These are phyloP conservation scores for Boletus subparvulus DNA, from an alignment of 768 basidiomycete genomes.

Conservation along the genomic window DNA sequence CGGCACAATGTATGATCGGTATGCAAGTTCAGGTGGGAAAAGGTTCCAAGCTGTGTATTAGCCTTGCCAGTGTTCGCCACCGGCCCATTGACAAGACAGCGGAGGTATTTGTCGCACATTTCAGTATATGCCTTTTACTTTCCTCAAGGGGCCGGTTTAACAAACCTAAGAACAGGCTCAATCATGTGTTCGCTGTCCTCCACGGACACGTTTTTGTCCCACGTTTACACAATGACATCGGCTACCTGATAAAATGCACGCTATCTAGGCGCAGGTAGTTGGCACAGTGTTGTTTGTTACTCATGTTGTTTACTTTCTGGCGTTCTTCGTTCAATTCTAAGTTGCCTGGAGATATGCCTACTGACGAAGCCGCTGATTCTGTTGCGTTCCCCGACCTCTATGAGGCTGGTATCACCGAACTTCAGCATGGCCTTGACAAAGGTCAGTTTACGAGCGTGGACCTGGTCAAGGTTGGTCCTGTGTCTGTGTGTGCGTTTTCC, in stretches of 20 bases:
- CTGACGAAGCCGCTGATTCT: background rate
- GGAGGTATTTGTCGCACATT: background rate
- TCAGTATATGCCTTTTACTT: background rate
- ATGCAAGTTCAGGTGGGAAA: background rate
- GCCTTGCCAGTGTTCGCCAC: background rate
- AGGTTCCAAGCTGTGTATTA: background rate
- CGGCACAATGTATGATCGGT: background rate
- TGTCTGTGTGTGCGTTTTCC: background rate
- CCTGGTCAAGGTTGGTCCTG: conserved; percentile 50
- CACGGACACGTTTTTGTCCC: background rate
- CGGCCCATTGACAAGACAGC: too few species aligned
- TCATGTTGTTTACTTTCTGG: conserved; percentile 4
- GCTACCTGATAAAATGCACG: background rate
- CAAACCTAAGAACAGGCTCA: background rate
- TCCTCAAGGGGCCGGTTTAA: background rate
- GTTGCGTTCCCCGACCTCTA: conserved; percentile 55
- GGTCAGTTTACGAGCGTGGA: conserved; percentile 60
- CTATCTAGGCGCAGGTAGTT: background rate
- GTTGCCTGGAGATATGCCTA: conserved; percentile 16
- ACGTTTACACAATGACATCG: background rate
- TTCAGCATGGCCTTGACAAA: conserved; percentile 52
- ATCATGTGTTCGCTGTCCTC: background rate
- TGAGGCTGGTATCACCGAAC: conserved; percentile 56
- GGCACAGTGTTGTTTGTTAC: too few species aligned
- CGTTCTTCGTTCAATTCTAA: conserved; percentile 1